These are phyloP conservation scores for Talaromyces thailandensis DNA, from an alignment of 495 filamentous ascomycete genomes.

Conservation along the genomic window DNA sequence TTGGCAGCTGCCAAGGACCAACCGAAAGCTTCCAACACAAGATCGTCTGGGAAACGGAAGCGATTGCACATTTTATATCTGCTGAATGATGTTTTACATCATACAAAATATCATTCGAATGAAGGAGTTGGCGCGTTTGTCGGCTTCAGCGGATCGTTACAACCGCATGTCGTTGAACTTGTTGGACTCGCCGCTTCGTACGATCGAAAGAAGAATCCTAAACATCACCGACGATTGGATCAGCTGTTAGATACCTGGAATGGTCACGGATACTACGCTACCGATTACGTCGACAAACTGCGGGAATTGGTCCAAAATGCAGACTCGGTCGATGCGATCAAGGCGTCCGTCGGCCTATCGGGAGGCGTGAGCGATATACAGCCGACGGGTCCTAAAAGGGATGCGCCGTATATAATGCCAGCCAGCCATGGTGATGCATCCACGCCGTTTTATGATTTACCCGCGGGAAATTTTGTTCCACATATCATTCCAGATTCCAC, in stretches of 20 bases:
- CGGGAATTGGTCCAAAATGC: conserved; percentile 46
- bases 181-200: conserved; percentile 54
- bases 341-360: conserved; percentile 18
- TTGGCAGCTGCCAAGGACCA: conserved; percentile 9
- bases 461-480: conserved; percentile 72
- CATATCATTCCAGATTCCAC: conserved; percentile 70
- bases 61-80: conserved; percentile 75
- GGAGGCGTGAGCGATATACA: conserved; percentile 12
- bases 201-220: conserved; percentile 45
- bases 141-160: conserved; percentile 50
- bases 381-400: conserved; percentile 32
- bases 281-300: conserved; percentile 49
- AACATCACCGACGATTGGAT: conserved; percentile 56
- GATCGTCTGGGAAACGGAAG: conserved; percentile 53
- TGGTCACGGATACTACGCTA: conserved; percentile 56
- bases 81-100: conserved; percentile 74
- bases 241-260: conserved; percentile 68
- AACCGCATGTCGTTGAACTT: conserved; percentile 52
- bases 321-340: conserved; percentile 18
- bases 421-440: conserved; percentile 67
- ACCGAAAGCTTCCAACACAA: conserved; percentile 9
- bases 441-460: conserved; percentile 74
- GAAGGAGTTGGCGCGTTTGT: conserved; percentile 32
- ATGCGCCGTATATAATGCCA: conserved; percentile 62
- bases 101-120: conserved; percentile 52